These are phyloP conservation scores for Xanthoconium purpureum DNA, from an alignment of 768 basidiomycete species.

Conservation along the genomic window DNA sequence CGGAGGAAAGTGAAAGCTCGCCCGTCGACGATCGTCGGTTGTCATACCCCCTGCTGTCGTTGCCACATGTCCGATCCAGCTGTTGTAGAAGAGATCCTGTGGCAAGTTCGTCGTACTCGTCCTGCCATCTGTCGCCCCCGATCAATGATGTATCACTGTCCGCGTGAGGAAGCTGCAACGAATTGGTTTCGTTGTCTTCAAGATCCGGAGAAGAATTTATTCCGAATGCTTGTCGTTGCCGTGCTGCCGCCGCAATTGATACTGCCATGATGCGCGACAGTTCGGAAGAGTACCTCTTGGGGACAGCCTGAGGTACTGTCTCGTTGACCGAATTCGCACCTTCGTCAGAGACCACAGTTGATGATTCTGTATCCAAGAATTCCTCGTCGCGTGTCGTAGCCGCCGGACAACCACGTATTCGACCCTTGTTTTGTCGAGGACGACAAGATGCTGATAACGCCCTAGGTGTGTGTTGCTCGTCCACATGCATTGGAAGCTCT, in stretches of 20 bases:
- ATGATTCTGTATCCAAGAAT: constrained; percentile 10
- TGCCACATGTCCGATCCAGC: neutral
- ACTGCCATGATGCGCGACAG: constrained; percentile 25
- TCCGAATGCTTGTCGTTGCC: constrained; percentile 51
- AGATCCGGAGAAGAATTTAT: constrained; percentile 41
- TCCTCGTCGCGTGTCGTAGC: neutral
- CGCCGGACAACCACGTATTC: neutral
- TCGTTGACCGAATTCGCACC: constrained; percentile 4
- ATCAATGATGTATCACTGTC: constrained; percentile 51
- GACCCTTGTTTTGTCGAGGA: constrained; percentile 3
- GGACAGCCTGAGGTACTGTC: neutral
- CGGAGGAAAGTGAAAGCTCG: constrained; percentile 12
- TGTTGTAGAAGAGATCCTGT: constrained; percentile 31
- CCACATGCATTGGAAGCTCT: constrained; percentile 6
- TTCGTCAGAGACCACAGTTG: constrained; percentile 16
- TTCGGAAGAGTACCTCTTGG: constrained; percentile 27
- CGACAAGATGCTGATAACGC: constrained; percentile 5
- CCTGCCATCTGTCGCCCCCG: constrained; percentile 39
- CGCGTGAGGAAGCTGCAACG: constrained; percentile 29
- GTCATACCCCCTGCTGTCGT: neutral
- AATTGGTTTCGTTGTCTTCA: neutral
- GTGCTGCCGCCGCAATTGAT: constrained; percentile 38
- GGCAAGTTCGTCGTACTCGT: constrained; percentile 30
- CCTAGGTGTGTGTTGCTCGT: constrained; percentile 24
- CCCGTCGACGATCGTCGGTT: constrained; percentile 3